Conservation (phyloP, 495 filamentous ascomycete genomes). For the Penicillium cataractarum region DNA sequence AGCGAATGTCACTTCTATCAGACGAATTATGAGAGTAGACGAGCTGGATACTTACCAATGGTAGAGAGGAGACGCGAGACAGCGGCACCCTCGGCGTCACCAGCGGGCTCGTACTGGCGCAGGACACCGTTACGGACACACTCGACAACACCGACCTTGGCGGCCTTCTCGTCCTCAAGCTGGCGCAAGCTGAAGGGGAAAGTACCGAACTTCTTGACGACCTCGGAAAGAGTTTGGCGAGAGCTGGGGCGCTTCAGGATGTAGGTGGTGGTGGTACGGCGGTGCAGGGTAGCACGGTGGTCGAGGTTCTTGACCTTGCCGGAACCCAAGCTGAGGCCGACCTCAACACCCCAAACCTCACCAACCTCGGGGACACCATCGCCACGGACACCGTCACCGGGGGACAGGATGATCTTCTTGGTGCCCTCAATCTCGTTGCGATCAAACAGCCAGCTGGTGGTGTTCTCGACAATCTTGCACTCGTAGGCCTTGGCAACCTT, state of each 20-base stretch:
- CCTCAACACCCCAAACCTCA: constrained; percentile 97
- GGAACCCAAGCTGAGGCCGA: constrained; percentile 85
- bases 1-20: constrained; percentile 4
- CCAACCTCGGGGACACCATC: constrained; percentile 89
- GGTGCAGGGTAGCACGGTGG: constrained; percentile 87
- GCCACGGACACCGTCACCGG: constrained; percentile 82
- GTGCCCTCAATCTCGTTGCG: constrained; percentile 96
- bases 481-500: constrained; percentile 91
- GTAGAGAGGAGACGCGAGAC: constrained; percentile 89
- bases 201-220: constrained; percentile 92
- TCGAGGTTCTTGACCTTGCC: constrained; percentile 92
- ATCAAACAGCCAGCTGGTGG: constrained; percentile 93
- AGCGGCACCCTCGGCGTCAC: constrained; percentile 81
- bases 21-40: neutral
- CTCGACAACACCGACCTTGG: constrained; percentile 94
- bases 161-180: constrained; percentile 93
- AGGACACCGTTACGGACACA: constrained; percentile 90
- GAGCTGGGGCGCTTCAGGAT: constrained; percentile 90
- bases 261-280: constrained; percentile 88
- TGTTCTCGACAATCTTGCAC: constrained; percentile 94
- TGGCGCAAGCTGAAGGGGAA: constrained; percentile 98
- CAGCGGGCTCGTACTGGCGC: constrained; percentile 92
- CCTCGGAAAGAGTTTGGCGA: constrained; percentile 85
- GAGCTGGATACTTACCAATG: constrained; percentile 69
- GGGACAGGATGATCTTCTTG: constrained; percentile 96